Percentiles rank a stretch among this genome's conserved stretches.
Conservation (phyloP, 345 rosid genomes). For the Camelina laxa region DNA sequence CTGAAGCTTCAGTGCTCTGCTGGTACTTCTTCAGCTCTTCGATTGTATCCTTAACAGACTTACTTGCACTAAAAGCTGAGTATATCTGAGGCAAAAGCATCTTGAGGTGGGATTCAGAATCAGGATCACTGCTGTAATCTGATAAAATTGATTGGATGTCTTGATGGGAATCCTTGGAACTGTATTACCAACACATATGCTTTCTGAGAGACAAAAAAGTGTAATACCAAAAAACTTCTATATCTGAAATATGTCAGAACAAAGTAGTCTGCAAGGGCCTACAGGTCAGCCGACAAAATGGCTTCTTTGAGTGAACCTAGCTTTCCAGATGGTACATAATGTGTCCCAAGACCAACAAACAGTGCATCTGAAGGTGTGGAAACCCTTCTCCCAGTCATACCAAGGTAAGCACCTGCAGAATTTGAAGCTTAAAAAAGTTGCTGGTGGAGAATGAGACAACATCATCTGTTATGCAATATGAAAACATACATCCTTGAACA, state of each 20-base stretch:
- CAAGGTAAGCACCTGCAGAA: constrained; percentile 83
- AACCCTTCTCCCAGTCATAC: constrained; percentile 87
- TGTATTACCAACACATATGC: constrained; percentile 39
- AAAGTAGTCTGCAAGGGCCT: constrained; percentile 29
- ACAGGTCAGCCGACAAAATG: constrained; percentile 69
- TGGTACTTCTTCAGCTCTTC: constrained; percentile 72
- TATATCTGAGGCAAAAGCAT: constrained; percentile 70
- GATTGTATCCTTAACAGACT: constrained; percentile 65
- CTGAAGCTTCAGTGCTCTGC: constrained; percentile 63
- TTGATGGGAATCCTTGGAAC: constrained; percentile 73
- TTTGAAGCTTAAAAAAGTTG: constrained; percentile 10
- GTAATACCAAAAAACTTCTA: constrained; percentile 7
- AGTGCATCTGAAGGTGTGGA: constrained; percentile 89
- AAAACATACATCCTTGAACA: constrained; percentile 13
- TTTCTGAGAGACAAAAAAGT: constrained; percentile 18
- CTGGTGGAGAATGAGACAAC: not conserved
- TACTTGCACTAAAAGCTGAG: constrained; percentile 64
- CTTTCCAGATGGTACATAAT: constrained; percentile 77
- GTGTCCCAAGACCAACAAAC: constrained; percentile 82
- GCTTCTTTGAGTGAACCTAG: constrained; percentile 70
- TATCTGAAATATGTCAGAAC: not conserved
- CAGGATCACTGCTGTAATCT: constrained; percentile 59
- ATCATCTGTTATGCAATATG: not conserved
- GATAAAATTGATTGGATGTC: constrained; percentile 61
- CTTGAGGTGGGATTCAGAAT: constrained; percentile 66